phyloP scores from a whole-genome alignment of 495 filamentous ascomycete species.

The Chlorociboria aeruginascens region DNA sequence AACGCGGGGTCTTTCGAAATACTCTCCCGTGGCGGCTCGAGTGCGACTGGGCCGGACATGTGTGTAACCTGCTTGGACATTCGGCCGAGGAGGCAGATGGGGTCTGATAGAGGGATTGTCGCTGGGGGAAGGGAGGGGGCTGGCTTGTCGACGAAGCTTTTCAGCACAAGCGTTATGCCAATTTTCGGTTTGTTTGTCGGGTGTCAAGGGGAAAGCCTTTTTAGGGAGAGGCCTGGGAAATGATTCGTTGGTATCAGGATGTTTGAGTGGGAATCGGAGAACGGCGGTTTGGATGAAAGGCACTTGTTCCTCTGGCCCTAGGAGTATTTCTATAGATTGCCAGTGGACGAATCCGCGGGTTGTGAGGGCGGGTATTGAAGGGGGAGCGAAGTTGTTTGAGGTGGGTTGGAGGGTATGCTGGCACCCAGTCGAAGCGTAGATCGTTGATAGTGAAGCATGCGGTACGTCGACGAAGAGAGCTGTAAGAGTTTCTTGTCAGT shows the following conservation, averaged over 20 bases:
- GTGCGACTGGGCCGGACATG: constrained; percentile 7
- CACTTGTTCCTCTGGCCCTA: constrained; percentile 81
- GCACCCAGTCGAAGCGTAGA: constrained; percentile 86
- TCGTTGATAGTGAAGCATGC: constrained; percentile 63
- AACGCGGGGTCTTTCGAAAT: background rate
- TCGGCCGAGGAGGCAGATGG: constrained; percentile 14
- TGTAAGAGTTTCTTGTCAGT: constrained; percentile 8
- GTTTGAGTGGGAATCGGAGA: constrained; percentile 56
- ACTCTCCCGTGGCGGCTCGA: background rate
- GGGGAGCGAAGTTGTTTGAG: constrained; percentile 57
- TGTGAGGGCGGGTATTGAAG: constrained; percentile 72
- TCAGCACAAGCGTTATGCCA: constrained; percentile 72
- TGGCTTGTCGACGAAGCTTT: constrained; percentile 33
- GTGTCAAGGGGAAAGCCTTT: constrained; percentile 58
- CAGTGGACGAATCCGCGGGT: constrained; percentile 78
- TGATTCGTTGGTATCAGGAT: constrained; percentile 54
- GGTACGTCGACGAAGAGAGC: constrained; percentile 72
- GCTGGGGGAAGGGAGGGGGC: background rate
- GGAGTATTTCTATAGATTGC: constrained; percentile 84
- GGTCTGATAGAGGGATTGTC: constrained; percentile 1
- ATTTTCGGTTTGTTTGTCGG: constrained; percentile 63
- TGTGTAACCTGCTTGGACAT: constrained; percentile 9
- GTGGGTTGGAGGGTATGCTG: constrained; percentile 66
- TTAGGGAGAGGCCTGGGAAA: constrained; percentile 72
- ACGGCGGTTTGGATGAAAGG: constrained; percentile 75